phyloP scores from a whole-genome alignment of 2,329 filamentous ascomycete genomes.

The Pseudohalonectria lignicola region DNA sequence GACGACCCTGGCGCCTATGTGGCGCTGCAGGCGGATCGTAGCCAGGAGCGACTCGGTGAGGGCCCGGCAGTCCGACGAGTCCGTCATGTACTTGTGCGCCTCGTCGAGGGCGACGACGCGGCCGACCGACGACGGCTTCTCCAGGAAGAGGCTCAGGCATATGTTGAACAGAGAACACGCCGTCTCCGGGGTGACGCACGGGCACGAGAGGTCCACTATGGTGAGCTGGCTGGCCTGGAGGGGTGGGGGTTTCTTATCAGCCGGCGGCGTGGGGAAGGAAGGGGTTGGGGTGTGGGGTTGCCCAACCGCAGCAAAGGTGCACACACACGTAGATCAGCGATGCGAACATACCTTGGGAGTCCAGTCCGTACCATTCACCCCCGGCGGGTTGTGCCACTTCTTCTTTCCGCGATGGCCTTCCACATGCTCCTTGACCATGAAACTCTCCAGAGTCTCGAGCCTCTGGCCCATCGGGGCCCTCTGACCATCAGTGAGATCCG shows the following conservation, averaged over 20 bases:
- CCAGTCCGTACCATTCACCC: conserved; percentile 20
- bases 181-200: conserved; percentile 53
- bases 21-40: conserved; percentile 60
- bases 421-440: conserved; percentile 30
- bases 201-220: conserved; percentile 55
- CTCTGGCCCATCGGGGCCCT: conserved; percentile 44
- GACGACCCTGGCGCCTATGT: conserved; percentile 54
- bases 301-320: no score
- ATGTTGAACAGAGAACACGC: conserved; percentile 67
- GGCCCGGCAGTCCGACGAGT: conserved; percentile 37
- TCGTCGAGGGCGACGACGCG: conserved; percentile 63
- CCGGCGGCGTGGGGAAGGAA: background rate
- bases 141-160: conserved; percentile 54
- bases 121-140: conserved; percentile 34
- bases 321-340: no score
- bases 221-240: conserved; percentile 21
- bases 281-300: background rate
- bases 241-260: background rate
- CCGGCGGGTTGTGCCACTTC: no score
- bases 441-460: conserved; percentile 52
- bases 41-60: conserved; percentile 53
- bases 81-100: conserved; percentile 66
- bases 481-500: conserved; percentile 37
- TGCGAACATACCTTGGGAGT: conserved; percentile 11
- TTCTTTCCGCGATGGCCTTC: conserved; percentile 5